Evolutionary conservation across 164 flowering plant genomes (phyloP).

Genomic region (Tetrastigma voinierianum): DNA sequence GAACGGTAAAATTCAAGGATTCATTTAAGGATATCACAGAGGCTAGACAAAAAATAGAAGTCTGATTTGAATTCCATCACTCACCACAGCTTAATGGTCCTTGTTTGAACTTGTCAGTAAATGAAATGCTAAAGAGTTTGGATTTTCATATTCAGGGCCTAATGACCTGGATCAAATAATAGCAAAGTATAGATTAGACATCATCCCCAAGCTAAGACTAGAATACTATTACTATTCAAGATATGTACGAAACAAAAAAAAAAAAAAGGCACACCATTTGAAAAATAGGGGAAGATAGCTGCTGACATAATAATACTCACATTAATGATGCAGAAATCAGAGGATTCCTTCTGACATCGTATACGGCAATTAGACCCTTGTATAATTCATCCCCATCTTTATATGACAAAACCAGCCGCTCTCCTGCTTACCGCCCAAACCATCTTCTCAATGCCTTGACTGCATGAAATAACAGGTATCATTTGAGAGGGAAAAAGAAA

Average conservation of each 20-base stretch:
- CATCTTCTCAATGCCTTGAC: constrained; percentile 79
- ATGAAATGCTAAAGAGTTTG: constrained; percentile 80
- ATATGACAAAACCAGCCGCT: constrained; percentile 80
- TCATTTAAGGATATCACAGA: neutral
- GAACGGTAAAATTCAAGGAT: too few species aligned
- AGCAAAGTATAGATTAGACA: neutral
- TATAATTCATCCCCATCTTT: constrained; percentile 75
- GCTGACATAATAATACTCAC: constrained; percentile 37
- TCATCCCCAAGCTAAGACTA: neutral
- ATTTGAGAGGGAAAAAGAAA: neutral
- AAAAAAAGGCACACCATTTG: neutral
- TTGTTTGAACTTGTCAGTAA: constrained; percentile 82
- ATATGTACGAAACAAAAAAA: neutral
- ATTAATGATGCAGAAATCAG: constrained; percentile 72
- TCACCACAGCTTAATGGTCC: constrained; percentile 96
- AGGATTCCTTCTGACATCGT: constrained; percentile 76
- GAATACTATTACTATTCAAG: neutral
- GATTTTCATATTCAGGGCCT: constrained; percentile 92
- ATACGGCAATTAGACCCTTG: constrained; percentile 81
- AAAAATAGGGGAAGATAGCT: neutral
- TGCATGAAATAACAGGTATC: constrained; percentile 28
- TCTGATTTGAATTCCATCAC: constrained; percentile 6
- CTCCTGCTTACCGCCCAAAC: constrained; percentile 99
- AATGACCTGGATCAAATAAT: constrained; percentile 49
- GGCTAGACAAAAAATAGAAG: neutral